Evolutionary conservation across 371 early-diverging fungal species (phyloP), one percentile per base, ranked within the genome.

Genomic region (Mortierella sp.): DNA sequence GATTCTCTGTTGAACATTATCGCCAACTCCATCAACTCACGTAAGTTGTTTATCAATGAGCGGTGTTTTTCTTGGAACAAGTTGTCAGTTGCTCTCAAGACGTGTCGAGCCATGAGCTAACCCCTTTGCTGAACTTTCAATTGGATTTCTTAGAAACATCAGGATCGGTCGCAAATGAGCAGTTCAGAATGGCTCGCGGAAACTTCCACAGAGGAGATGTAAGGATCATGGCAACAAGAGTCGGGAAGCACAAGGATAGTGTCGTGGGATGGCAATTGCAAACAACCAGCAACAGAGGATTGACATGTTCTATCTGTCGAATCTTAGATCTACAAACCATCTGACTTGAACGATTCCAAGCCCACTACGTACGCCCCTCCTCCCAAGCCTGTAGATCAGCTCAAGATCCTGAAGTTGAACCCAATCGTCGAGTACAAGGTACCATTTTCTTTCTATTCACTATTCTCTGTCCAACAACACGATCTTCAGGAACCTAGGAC

Each of bases 401-500:
- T 85, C 79, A 85, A 85, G 76, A 75, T 85, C 73, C 57, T 96
- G 59, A 93, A 92, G 26, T 77, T 95, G 26, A 89, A 96, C 82
- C 96, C 97, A 34, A 82, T 96, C 72, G 88, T 90, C 69, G 92
- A 94, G 88, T 96, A 95, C 89, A 95, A 96, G 90, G 89, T 89
- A 78, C 14, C 16, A 14, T 14, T 16, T 13, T 11, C 31, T 16
- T 13, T 11, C 13, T 0, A 14, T 13, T 28, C 26, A 5, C 14
- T 31, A 19, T 59, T 31, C 5, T 31, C 26, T 0, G 26, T 31
- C 28, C 14, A 14, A 57, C 28, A 57, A 0, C 5, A 5, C 28
- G 16, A 31, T 13, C 11, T 3, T 5, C 48, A 31, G 59, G 28
- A 59, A 31, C 48, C 14, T 5, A 31, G 16, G 34, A 14, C 16